phyloP scores from a whole-genome alignment of 2,329 filamentous ascomycete genomes.

The Aotearoamyces nothofagi region DNA sequence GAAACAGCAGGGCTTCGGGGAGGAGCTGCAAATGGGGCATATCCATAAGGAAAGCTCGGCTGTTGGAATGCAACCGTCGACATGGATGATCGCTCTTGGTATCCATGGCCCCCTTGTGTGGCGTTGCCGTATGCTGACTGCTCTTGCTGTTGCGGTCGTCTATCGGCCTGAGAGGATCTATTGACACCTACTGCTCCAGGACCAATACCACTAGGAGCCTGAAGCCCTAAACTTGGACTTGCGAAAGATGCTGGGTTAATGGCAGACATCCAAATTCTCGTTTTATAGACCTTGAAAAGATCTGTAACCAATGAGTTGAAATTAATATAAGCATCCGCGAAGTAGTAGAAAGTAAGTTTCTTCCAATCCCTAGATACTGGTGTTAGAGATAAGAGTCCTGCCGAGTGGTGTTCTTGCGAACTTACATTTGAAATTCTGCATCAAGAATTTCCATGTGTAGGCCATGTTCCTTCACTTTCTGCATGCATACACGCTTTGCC shows the following conservation, averaged over 20 bases:
- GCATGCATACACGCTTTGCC: conserved; percentile 89
- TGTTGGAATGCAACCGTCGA: conserved; percentile 24
- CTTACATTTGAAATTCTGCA: conserved; percentile 96
- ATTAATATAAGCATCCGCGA: conserved; percentile 95
- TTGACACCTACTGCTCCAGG: conserved; percentile 49
- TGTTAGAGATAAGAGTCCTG: conserved; percentile 4
- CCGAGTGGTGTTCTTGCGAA: conserved; percentile 13
- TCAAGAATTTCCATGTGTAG: conserved; percentile 98
- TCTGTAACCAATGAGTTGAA: conserved; percentile 97
- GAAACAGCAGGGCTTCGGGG: conserved; percentile 22
- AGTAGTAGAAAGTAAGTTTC: conserved; percentile 98
- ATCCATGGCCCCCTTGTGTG: conserved; percentile 10
- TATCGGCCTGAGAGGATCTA: conserved; percentile 20
- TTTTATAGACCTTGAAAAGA: conserved; percentile 98
- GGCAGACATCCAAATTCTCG: conserved; percentile 98
- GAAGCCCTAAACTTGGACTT: conserved; percentile 57
- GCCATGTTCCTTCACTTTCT: conserved; percentile 88
- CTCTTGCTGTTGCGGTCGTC: conserved; percentile 25
- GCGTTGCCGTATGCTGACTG: conserved; percentile 16
- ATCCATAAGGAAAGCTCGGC: conserved; percentile 24
- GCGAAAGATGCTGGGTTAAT: conserved; percentile 96
- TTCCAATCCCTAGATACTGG: conserved; percentile 72
- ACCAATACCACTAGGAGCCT: conserved; percentile 51
- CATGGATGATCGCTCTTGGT: conserved; percentile 22
- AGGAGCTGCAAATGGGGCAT: conserved; percentile 27